Evolutionary conservation across 441 rosid species (phyloP).

Genomic region (Biscutella auriculata): DNA sequence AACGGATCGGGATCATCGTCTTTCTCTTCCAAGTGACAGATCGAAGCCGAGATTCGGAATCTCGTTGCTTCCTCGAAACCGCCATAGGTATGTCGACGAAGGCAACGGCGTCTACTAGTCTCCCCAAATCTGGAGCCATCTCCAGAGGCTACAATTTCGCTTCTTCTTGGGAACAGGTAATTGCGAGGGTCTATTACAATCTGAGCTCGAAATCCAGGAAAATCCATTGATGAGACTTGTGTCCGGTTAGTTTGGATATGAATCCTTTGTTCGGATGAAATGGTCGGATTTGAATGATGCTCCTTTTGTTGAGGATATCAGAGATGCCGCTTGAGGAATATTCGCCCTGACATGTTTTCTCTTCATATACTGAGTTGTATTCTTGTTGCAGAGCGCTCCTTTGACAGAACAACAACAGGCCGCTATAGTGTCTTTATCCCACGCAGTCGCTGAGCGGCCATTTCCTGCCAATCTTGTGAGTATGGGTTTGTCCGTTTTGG

Average conservation of each 20-base stretch:
- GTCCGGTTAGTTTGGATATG: neutral
- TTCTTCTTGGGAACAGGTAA: constrained; percentile 94
- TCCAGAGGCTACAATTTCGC: constrained; percentile 92
- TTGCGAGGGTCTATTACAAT: neutral
- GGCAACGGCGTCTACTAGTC: constrained; percentile 34
- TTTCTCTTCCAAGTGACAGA: neutral
- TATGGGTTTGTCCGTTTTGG: neutral
- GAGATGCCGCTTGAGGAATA: neutral
- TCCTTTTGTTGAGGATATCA: neutral
- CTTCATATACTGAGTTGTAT: neutral
- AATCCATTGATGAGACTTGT: neutral
- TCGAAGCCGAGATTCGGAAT: neutral
- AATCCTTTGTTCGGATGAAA: neutral
- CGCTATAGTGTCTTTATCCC: constrained; percentile 50
- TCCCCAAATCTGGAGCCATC: constrained; percentile 71
- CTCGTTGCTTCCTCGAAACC: neutral
- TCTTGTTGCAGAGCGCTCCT: constrained; percentile 59
- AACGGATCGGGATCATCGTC: constrained; percentile 2
- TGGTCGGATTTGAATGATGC: neutral
- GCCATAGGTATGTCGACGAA: constrained; percentile 39
- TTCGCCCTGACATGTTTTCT: neutral
- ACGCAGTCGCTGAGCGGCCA: constrained; percentile 75
- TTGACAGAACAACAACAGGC: constrained; percentile 83
- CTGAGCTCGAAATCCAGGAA: constrained; percentile 1
- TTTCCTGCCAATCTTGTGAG: constrained; percentile 64